Evolutionary conservation across 495 filamentous ascomycete species (phyloP), one percentile per base, ranked within the genome.

Genomic region (Beverwykella pulmonaria): DNA sequence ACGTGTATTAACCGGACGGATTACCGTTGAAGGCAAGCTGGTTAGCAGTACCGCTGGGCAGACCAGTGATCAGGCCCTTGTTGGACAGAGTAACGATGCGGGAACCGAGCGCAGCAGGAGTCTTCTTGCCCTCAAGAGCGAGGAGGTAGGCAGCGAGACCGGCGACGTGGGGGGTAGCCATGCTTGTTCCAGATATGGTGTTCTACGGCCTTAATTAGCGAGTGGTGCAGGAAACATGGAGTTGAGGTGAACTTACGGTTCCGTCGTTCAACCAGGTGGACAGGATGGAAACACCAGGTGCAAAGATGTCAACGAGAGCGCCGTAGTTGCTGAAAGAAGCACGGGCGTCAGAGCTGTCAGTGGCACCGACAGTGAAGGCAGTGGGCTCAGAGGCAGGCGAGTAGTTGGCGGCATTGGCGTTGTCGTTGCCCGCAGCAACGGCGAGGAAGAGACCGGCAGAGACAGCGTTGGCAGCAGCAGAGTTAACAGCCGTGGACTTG

Each of bases 91-190:
- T 36, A 7, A 46, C 14, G 39, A 73, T 59, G 52, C 70, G 67
- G 17, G 62, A 0, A 58, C 53, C 53, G 32, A 72, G 70, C 22
- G 61, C 61, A 48, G 65, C 48, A 29, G 70, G 70, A 19, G 65
- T 59, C 61, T 32, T 65, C 56, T 61, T 59, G 49, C 70, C 70
- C 54, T 72, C 65, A 25, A 72, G 36, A 17, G 4, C 62, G 9
- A 67, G 27, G 47, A 72, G 48, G 52, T 72, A 69, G 46, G 66
- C 76, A 23, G 77, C 80, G 46, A 86, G 74, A 52, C 87, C 87
- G 10, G 81, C 79, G 53, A 88, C 80, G 65, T 90, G 87, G 14
- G 86, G 87, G 19, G 82, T 81, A 22, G 87, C 82, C 82, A 85
- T 86, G 14, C 79, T 82, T 78, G 88, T 90, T 54, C 87, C 88